Conservation (phyloP, 768 basidiomycete species). For the Hemileccinum impolitum region DNA sequence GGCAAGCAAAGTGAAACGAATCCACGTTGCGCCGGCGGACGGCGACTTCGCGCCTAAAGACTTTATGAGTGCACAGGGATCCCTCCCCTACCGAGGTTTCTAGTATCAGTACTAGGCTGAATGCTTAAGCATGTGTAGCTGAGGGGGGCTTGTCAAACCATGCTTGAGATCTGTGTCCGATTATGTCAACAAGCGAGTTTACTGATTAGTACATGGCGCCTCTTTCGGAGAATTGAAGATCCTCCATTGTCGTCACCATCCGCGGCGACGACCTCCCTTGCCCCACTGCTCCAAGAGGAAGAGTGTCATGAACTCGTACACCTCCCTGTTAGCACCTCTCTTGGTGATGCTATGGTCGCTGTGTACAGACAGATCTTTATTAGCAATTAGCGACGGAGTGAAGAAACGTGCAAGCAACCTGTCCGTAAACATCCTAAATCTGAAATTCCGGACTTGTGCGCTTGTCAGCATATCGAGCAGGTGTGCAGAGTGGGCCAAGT, state of each 20-base stretch:
- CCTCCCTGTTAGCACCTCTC: slow-evolving; percentile 77
- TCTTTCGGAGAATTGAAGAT: neutral
- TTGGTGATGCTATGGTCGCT: slow-evolving; percentile 79
- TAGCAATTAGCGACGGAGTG: slow-evolving; percentile 1
- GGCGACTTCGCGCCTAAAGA: no score
- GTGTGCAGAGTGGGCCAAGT: slow-evolving; percentile 88
- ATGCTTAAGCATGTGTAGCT: neutral
- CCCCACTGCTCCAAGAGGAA: slow-evolving; percentile 96
- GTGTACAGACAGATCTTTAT: slow-evolving; percentile 7
- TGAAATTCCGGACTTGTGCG: slow-evolving; percentile 65
- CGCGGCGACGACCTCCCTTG: slow-evolving; percentile 64
- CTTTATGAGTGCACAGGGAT: no score
- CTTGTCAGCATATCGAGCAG: slow-evolving; percentile 90
- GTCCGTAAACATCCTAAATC: slow-evolving; percentile 97
- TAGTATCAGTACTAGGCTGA: neutral
- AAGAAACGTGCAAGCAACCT: slow-evolving; percentile 49
- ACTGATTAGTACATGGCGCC: slow-evolving; percentile 5
- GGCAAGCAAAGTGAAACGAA: no score
- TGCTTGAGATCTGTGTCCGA: neutral
- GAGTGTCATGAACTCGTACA: slow-evolving; percentile 81
- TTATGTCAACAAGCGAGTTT: slow-evolving; percentile 10
- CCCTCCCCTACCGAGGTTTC: no score
- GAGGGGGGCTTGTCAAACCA: neutral
- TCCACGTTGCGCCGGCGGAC: no score
- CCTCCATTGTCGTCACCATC: slow-evolving; percentile 41